Evolutionary conservation across 768 basidiomycete species (phyloP).

Genomic region (Russula emetica): DNA sequence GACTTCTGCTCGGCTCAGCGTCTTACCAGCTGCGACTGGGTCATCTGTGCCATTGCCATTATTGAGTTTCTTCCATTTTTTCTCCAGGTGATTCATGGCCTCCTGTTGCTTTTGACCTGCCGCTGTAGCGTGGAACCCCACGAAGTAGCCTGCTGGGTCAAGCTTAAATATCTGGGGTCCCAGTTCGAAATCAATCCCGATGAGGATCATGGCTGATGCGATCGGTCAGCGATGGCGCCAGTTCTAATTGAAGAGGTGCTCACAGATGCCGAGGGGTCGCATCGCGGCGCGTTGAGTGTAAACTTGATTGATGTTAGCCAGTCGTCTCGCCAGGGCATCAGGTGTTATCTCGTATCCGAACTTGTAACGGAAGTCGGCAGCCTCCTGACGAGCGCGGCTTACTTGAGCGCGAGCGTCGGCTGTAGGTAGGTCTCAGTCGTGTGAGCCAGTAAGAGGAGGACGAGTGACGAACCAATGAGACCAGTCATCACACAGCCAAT

Average conservation of each 20-base stretch:
- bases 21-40: slow-evolving; percentile 67
- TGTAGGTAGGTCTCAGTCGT: slow-evolving; percentile 33
- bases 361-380: slow-evolving; percentile 91
- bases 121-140: slow-evolving; percentile 95
- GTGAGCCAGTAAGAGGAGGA: background rate
- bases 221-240: slow-evolving; percentile 2
- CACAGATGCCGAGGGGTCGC: slow-evolving; percentile 94
- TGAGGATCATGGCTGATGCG: slow-evolving; percentile 83
- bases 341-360: slow-evolving; percentile 98
- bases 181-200: slow-evolving; percentile 84
- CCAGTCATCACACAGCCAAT: slow-evolving; percentile 99
- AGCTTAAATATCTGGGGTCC: slow-evolving; percentile 99
- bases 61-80: slow-evolving; percentile 96
- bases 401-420: slow-evolving; percentile 94
- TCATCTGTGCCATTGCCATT: slow-evolving; percentile 75
- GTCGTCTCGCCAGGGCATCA: slow-evolving; percentile 86
- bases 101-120: slow-evolving; percentile 98
- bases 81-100: slow-evolving; percentile 97
- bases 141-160: slow-evolving; percentile 97
- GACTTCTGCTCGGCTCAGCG: slow-evolving; percentile 68
- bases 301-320: slow-evolving; percentile 98
- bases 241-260: slow-evolving; percentile 31
- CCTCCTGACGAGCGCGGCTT: slow-evolving; percentile 77
- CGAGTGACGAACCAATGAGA: slow-evolving; percentile 64
- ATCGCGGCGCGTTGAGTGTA: slow-evolving; percentile 97